phyloP scores from a whole-genome alignment of 306 rosid species.

The Crataegus laevigata region DNA sequence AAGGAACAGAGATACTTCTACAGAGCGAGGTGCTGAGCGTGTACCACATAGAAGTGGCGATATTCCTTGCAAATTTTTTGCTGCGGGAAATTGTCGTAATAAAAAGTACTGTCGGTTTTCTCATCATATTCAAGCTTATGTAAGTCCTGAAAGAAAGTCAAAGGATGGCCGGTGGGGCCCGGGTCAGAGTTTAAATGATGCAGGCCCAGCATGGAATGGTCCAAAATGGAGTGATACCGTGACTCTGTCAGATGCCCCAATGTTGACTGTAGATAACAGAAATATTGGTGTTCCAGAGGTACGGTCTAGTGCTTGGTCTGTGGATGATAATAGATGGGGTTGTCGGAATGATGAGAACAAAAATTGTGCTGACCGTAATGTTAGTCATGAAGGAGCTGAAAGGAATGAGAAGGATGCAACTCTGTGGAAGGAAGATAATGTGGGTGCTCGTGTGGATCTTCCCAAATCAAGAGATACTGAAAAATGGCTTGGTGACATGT shows the following conservation, averaged over 20 bases:
- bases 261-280: conserved; percentile 42
- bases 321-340: conserved; percentile 35
- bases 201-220: conserved; percentile 41
- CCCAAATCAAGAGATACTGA: conserved; percentile 46
- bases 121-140: conserved; percentile 57
- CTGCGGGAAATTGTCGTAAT: conserved; percentile 83
- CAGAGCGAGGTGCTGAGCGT: conserved; percentile 57
- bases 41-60: conserved; percentile 43
- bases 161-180: conserved; percentile 54
- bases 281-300: conserved; percentile 32
- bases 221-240: conserved; percentile 39
- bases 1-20: conserved; percentile 58
- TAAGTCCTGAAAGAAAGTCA: conserved; percentile 65
- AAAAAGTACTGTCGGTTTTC: conserved; percentile 81
- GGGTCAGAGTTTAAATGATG: conserved; percentile 34
- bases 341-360: conserved; percentile 36
- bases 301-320: conserved; percentile 41
- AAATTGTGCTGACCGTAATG: conserved; percentile 30
- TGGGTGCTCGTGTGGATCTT: conserved; percentile 24
- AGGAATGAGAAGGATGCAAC: conserved; percentile 52
- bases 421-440: conserved; percentile 40
- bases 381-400: conserved; percentile 20
- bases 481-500: conserved; percentile 68
- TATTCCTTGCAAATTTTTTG: conserved; percentile 78
- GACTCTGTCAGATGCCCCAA: conserved; percentile 34